These are phyloP conservation scores for Mediolabrus comicus DNA, from an alignment of 108 stramenopile species.

Conservation along the genomic window DNA sequence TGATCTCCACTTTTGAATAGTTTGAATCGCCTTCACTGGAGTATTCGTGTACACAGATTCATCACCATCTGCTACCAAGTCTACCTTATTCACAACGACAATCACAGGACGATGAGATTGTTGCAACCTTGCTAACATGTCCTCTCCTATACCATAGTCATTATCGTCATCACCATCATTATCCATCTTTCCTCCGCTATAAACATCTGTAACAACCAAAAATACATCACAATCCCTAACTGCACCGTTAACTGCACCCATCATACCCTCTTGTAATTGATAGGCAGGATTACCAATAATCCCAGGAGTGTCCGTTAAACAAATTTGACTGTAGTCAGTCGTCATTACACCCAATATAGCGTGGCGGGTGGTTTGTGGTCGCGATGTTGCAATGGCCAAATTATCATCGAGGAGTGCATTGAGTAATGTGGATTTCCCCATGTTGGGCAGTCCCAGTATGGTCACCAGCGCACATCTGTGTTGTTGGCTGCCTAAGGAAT, in stretches of 20 bases:
- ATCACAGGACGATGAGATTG: slow-evolving; percentile 58
- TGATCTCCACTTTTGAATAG: slow-evolving; percentile 70
- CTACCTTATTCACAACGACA: slow-evolving; percentile 90
- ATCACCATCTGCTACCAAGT: slow-evolving; percentile 54
- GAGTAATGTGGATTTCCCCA: slow-evolving; percentile 90
- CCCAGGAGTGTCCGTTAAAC: slow-evolving; percentile 89
- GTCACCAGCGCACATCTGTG: slow-evolving; percentile 65
- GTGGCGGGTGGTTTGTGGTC: slow-evolving; percentile 92
- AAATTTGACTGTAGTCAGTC: slow-evolving; percentile 67
- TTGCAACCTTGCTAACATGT: slow-evolving; percentile 56
- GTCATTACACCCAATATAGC: slow-evolving; percentile 86
- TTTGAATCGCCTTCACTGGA: slow-evolving; percentile 25
- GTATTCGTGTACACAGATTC: slow-evolving; percentile 15
- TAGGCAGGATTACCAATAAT: slow-evolving; percentile 82
- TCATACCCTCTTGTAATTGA: slow-evolving; percentile 85
- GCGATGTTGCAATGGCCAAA: slow-evolving; percentile 77
- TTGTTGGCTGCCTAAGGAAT: background rate
- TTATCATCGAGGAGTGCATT: slow-evolving; percentile 79
- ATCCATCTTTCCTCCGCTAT: slow-evolving; percentile 62
- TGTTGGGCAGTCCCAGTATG: slow-evolving; percentile 88
- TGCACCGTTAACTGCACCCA: slow-evolving; percentile 79
- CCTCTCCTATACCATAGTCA: slow-evolving; percentile 21
- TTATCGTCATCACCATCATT: background rate
- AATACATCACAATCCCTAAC: slow-evolving; percentile 74
- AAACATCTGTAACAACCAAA: slow-evolving; percentile 84